phyloP scores from a whole-genome alignment of 495 filamentous ascomycete species.

The Aspergillus taichungensis region DNA sequence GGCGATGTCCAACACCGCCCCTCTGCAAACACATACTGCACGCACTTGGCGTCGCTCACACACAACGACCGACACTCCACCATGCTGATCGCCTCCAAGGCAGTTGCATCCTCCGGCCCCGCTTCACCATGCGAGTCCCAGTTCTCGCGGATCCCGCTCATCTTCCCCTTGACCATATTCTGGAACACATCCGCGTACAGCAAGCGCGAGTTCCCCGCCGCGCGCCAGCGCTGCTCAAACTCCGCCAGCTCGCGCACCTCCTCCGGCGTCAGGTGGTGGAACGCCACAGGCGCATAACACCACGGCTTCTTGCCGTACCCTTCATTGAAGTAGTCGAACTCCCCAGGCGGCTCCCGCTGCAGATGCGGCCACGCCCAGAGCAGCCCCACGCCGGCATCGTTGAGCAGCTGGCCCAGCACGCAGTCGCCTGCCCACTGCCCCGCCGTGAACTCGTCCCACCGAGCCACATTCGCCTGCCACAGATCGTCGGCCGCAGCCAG shows the following conservation, averaged over 20 bases:
- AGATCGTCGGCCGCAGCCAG: constrained; percentile 19
- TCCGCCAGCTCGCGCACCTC: constrained; percentile 30
- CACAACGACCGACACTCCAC: constrained; percentile 31
- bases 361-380: constrained; percentile 31
- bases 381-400: constrained; percentile 23
- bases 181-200: constrained; percentile 11
- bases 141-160: constrained; percentile 10
- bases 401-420: constrained; percentile 36
- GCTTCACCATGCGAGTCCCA: constrained; percentile 22
- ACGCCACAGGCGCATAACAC: constrained; percentile 40
- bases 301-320: constrained; percentile 30
- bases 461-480: constrained; percentile 5
- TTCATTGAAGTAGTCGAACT: constrained; percentile 32
- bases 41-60: constrained; percentile 20
- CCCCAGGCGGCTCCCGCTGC: constrained; percentile 22
- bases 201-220: neutral
- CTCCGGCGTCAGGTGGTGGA: constrained; percentile 37
- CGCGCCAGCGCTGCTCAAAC: constrained; percentile 36
- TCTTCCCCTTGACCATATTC: neutral
- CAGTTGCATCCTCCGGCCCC: constrained; percentile 2
- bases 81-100: neutral
- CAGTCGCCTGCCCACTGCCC: constrained; percentile 35
- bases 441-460: constrained; percentile 23
- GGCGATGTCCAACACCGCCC: constrained; percentile 23
- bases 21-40: constrained; percentile 30